phyloP scores from a whole-genome alignment of 139 green algal species.

The Tetraselmis striata region DNA sequence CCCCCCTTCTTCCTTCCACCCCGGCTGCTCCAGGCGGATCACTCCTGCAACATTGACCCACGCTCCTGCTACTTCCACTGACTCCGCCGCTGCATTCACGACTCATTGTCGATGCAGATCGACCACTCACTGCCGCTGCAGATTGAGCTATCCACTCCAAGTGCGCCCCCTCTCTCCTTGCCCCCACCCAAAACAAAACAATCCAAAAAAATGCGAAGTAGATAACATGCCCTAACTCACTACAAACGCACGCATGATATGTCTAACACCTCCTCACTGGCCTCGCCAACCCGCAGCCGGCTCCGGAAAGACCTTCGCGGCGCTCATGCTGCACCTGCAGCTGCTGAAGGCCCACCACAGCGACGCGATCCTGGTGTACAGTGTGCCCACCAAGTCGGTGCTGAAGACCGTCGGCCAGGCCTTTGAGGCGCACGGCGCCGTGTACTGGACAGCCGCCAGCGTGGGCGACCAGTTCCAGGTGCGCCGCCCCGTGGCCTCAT shows the following conservation, averaged over 20 bases:
- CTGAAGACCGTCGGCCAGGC: conserved; percentile 46
- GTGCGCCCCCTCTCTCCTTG: background rate
- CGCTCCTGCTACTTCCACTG: too few relatives aligned
- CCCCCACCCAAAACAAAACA: too few relatives aligned
- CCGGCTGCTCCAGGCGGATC: too few relatives aligned
- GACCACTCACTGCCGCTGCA: conserved; percentile 14
- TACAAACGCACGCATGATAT: too few relatives aligned
- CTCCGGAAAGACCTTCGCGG: conserved; percentile 48
- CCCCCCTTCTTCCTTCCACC: too few relatives aligned
- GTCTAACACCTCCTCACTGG: too few relatives aligned
- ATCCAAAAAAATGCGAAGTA: too few relatives aligned
- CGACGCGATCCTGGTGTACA: conserved; percentile 37
- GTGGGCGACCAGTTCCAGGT: conserved; percentile 24
- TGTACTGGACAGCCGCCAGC: conserved; percentile 42
- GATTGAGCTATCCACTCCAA: background rate
- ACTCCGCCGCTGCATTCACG: too few relatives aligned
- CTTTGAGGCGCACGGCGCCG: conserved; percentile 38
- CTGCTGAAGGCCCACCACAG: conserved; percentile 28
- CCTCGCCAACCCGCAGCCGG: conserved; percentile 38
- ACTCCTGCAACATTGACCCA: too few relatives aligned
- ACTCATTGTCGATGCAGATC: too few relatives aligned
- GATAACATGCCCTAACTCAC: too few relatives aligned
- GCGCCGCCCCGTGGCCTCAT: too few relatives aligned
- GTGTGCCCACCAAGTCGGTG: conserved; percentile 44
- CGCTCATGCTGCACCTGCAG: conserved; percentile 41